These are phyloP conservation scores for Chlorella variabilis DNA, from an alignment of 163 green algal genomes.

Conservation along the genomic window DNA sequence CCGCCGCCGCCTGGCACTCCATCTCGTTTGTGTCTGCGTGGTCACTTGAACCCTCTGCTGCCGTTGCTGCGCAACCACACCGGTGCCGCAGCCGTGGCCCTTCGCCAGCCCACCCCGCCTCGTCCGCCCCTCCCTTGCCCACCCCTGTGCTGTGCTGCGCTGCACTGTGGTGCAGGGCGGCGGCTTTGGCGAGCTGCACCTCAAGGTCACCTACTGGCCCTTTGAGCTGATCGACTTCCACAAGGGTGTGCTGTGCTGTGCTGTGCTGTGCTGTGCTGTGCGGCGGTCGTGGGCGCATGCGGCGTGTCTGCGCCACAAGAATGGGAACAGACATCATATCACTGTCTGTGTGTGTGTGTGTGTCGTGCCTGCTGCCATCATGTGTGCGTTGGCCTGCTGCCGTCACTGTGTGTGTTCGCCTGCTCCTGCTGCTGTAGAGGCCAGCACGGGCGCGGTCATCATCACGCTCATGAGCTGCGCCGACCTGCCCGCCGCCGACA, in stretches of 20 bases:
- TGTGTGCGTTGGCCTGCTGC: no score
- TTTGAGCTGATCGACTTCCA: constrained; percentile 56
- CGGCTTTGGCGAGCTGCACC: constrained; percentile 57
- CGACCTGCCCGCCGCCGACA: constrained; percentile 45
- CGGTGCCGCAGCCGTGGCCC: no score
- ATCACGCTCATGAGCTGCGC: constrained; percentile 36
- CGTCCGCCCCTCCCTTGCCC: background rate
- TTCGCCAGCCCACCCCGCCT: background rate
- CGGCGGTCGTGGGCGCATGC: background rate
- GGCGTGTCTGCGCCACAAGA: no score
- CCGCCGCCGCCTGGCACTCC: no score
- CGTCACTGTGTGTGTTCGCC: background rate
- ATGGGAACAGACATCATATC: no score
- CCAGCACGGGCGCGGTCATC: constrained; percentile 41
- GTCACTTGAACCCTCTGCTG: background rate
- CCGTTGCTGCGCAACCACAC: background rate
- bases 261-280: background rate
- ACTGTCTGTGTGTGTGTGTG: no score
- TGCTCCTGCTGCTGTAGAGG: background rate
- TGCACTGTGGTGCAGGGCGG: constrained; percentile 44
- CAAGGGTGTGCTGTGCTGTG: no score
- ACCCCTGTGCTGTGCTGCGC: no score
- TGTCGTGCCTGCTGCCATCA: no score
- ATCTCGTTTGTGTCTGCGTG: no score
- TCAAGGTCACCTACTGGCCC: constrained; percentile 62